phyloP scores from a whole-genome alignment of 805 yeast genomes.

The Cyberlindnera mrakii region DNA sequence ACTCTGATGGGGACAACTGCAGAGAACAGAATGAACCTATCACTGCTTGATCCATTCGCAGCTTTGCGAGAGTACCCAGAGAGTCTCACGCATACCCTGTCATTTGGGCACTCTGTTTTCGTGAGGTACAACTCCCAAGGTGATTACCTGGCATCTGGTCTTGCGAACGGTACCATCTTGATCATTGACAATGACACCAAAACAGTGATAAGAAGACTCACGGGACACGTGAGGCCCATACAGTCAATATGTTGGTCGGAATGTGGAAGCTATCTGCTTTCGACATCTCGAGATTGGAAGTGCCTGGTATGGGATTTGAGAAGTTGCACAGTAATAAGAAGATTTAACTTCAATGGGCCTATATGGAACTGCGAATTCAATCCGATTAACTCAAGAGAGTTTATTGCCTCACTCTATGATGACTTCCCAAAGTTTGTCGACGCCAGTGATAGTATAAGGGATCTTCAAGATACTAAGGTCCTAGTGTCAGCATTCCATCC shows the following conservation, averaged over 20 bases:
- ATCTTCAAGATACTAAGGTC: slow-evolving; percentile 18
- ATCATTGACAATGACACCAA: slow-evolving; percentile 69
- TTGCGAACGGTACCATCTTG: slow-evolving; percentile 65
- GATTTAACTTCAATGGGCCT: slow-evolving; percentile 56
- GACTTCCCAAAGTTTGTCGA: slow-evolving; percentile 52
- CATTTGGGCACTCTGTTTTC: slow-evolving; percentile 60
- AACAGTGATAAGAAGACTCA: slow-evolving; percentile 49
- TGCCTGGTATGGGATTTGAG: slow-evolving; percentile 75
- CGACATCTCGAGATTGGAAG: slow-evolving; percentile 78
- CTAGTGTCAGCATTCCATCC: slow-evolving; percentile 39
- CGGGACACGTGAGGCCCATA: slow-evolving; percentile 66
- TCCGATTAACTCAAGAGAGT: slow-evolving; percentile 40
- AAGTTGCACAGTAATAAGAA: slow-evolving; percentile 33
- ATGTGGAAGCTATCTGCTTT: slow-evolving; percentile 62
- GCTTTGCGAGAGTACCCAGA: slow-evolving; percentile 92
- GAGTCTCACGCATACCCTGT: slow-evolving; percentile 62
- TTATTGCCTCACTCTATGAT: slow-evolving; percentile 63
- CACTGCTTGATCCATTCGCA: slow-evolving; percentile 84
- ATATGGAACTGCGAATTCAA: slow-evolving; percentile 63
- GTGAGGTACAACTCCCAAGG: slow-evolving; percentile 69
- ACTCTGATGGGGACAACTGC: not conserved
- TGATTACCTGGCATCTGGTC: slow-evolving; percentile 80
- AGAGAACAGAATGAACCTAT: slow-evolving; percentile 52
- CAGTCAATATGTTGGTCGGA: slow-evolving; percentile 72
- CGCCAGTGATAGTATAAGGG: slow-evolving; percentile 17